Conservation (phyloP, 345 rosid species). For the Aurinia saxatilis region DNA sequence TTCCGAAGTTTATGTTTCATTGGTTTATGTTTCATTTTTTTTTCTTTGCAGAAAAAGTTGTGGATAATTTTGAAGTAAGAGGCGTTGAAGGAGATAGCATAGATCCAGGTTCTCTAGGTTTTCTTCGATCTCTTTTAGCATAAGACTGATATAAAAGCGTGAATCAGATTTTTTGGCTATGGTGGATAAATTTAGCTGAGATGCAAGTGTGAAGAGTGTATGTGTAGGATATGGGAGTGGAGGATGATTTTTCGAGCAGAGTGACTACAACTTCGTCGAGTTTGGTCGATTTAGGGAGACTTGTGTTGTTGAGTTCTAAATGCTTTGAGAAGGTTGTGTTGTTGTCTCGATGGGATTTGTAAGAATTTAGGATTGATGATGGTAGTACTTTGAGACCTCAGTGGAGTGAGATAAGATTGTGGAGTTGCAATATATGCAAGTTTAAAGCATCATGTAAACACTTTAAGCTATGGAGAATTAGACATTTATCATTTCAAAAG, state of each 20-base stretch:
- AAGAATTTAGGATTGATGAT: not conserved
- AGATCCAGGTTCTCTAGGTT: no score
- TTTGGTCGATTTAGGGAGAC: not conserved
- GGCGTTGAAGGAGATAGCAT: no score
- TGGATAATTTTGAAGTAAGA: no score
- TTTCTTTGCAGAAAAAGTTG: no score
- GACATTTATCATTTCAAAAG: no score
- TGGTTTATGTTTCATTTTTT: no score
- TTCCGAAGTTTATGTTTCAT: no score
- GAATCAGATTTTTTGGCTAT: slow-evolving; percentile 31
- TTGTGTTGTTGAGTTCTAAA: no score
- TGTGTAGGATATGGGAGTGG: slow-evolving; percentile 28
- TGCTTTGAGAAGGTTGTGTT: not conserved
- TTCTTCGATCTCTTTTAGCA: no score
- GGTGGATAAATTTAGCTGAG: slow-evolving; percentile 35
- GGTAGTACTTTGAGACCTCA: not conserved
- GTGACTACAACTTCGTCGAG: slow-evolving; percentile 17
- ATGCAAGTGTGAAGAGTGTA: slow-evolving; percentile 37
- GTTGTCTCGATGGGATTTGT: not conserved
- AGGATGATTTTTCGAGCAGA: slow-evolving; percentile 12
- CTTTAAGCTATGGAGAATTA: no score
- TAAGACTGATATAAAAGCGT: no score
- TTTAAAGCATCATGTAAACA: no score
- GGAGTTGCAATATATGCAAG: slow-evolving; percentile 3
- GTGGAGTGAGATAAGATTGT: slow-evolving; percentile 8